Conservation (phyloP, 2,329 filamentous ascomycete species). For the Fusarium tanahbumbuense region DNA sequence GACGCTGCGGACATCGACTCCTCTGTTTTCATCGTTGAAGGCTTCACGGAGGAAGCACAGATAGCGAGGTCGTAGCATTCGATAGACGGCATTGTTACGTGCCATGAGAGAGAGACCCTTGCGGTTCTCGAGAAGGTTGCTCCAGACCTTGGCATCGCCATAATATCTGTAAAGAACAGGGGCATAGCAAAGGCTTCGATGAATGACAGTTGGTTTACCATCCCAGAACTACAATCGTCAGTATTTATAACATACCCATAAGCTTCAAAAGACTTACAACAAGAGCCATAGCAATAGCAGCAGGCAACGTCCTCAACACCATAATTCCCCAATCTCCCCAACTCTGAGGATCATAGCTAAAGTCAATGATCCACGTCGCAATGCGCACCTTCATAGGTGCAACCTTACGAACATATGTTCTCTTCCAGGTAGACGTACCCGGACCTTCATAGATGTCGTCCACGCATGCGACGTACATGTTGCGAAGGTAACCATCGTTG, state of each 20-base stretch:
- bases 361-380: constrained; percentile 46
- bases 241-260: no score
- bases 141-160: constrained; percentile 45
- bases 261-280: constrained; percentile 41
- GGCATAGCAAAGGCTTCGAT: constrained; percentile 38
- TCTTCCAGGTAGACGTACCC: constrained; percentile 45
- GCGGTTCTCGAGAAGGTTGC: constrained; percentile 44
- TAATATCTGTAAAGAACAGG: constrained; percentile 43
- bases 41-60: constrained; percentile 43
- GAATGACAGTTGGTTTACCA: constrained; percentile 23
- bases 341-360: constrained; percentile 43
- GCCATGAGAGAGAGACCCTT: constrained; percentile 38
- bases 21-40: constrained; percentile 39
- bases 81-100: constrained; percentile 42
- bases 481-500: constrained; percentile 43
- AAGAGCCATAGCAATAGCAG: constrained; percentile 43
- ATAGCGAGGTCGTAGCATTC: constrained; percentile 40
- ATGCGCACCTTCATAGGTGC: constrained; percentile 43
- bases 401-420: constrained; percentile 45
- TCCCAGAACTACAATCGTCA: no score
- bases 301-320: constrained; percentile 40
- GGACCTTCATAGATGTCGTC: constrained; percentile 44
- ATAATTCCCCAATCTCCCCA: constrained; percentile 45
- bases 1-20: constrained; percentile 41
- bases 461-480: constrained; percentile 44